Evolutionary conservation across 1,139 yeast genomes (phyloP).

Genomic region (Candida tropicalis): DNA sequence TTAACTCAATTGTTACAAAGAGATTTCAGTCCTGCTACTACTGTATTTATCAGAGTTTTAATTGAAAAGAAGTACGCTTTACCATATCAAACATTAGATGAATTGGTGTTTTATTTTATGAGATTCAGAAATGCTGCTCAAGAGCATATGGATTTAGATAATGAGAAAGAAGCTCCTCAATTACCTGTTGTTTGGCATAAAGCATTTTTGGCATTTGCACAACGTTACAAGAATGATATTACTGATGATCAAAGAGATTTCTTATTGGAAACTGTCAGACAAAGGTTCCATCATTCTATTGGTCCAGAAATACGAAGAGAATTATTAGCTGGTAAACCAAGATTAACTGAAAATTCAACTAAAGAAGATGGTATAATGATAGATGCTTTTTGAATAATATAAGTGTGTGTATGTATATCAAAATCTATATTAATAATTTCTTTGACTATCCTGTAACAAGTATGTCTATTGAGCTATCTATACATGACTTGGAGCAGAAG

Average conservation of each 20-base stretch:
- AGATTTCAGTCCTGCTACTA: constrained; percentile 85
- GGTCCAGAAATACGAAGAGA: constrained; percentile 97
- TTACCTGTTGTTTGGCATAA: constrained; percentile 98
- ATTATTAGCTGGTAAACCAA: constrained; percentile 72
- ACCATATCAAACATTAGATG: constrained; percentile 95
- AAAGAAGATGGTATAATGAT: constrained; percentile 39
- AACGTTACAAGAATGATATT: constrained; percentile 93
- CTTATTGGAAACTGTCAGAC: constrained; percentile 85
- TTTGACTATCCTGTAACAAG: not conserved
- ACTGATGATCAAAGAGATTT: constrained; percentile 97
- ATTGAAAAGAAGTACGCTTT: constrained; percentile 94
- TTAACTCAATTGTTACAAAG: constrained; percentile 79
- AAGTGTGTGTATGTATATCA: not conserved
- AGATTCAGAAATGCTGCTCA: constrained; percentile 67
- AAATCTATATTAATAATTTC: not conserved
- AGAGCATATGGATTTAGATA: constrained; percentile 37
- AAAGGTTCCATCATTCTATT: constrained; percentile 83
- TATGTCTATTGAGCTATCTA: constrained; percentile 3
- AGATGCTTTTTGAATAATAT: constrained; percentile 34
- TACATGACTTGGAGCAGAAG: constrained; percentile 20
- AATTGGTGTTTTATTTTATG: constrained; percentile 93
- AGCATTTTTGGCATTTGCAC: constrained; percentile 90
- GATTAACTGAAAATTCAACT: constrained; percentile 28
- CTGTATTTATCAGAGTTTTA: constrained; percentile 85
- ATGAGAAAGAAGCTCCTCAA: constrained; percentile 53